Conservation (phyloP, 2,329 filamentous ascomycete species). For the Gaeumannomyces sp. region DNA sequence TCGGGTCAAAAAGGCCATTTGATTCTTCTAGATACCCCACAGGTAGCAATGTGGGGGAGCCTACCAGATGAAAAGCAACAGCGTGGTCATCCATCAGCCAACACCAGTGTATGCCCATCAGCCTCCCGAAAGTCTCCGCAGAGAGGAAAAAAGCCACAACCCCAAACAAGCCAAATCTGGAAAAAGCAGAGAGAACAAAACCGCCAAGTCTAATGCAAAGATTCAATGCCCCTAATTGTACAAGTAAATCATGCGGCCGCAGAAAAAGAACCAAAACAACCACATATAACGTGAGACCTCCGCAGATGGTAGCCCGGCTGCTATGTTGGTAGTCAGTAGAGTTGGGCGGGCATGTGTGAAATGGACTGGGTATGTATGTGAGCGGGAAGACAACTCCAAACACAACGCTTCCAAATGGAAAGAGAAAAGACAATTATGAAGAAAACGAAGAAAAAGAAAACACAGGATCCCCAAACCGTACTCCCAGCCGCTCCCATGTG, state of each 20-base stretch:
- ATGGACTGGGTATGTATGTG: background rate
- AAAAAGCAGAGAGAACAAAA: slow-evolving; percentile 1
- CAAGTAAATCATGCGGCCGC: background rate
- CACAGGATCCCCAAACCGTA: background rate
- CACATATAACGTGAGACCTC: slow-evolving; percentile 1
- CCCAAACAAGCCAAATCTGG: background rate
- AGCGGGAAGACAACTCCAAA: background rate
- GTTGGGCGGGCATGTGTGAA: background rate
- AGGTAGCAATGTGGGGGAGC: background rate
- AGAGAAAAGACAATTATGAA: background rate
- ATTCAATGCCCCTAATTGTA: background rate
- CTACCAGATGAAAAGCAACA: background rate
- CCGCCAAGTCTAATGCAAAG: background rate
- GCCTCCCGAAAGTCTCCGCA: background rate
- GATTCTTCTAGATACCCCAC: background rate
- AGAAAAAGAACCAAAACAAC: background rate
- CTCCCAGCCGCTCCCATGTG: background rate
- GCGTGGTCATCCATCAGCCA: background rate
- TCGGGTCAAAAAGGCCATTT: background rate
- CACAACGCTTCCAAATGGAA: background rate
- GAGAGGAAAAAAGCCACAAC: background rate
- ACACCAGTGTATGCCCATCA: background rate
- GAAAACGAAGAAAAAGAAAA: background rate
- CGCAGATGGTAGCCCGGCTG: background rate
- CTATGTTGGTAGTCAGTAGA: background rate